Evolutionary conservation across 2,329 filamentous ascomycete species (phyloP).

Genomic region (Aspergillus novoparasiticus): DNA sequence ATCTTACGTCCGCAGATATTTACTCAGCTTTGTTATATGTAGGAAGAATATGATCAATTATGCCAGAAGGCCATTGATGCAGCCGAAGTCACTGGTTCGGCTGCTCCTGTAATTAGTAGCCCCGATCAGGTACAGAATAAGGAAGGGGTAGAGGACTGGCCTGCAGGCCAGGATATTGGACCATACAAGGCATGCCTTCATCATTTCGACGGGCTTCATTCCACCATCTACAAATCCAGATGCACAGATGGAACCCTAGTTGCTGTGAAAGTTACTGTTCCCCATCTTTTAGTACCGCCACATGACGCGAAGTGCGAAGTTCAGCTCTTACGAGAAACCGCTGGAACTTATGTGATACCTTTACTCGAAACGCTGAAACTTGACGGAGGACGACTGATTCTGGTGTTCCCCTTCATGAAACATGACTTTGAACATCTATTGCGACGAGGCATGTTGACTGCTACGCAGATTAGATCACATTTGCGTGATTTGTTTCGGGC

Average conservation of each 20-base stretch:
- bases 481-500: constrained; percentile 71
- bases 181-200: constrained; percentile 59
- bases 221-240: constrained; percentile 74
- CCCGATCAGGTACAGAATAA: constrained; percentile 24
- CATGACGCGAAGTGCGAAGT: constrained; percentile 82
- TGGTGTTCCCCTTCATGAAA: constrained; percentile 84
- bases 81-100: constrained; percentile 28
- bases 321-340: constrained; percentile 67
- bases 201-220: constrained; percentile 71
- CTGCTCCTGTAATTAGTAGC: constrained; percentile 26
- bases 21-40: constrained; percentile 10
- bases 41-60: constrained; percentile 60
- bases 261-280: constrained; percentile 84
- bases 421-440: constrained; percentile 72
- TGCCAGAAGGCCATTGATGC: constrained; percentile 44
- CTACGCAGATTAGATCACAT: constrained; percentile 49
- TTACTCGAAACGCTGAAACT: constrained; percentile 72
- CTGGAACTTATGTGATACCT: constrained; percentile 62
- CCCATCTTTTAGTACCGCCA: constrained; percentile 71
- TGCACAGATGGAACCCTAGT: constrained; percentile 49
- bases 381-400: constrained; percentile 71
- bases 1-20: neutral
- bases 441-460: constrained; percentile 44
- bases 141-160: constrained; percentile 25
- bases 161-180: constrained; percentile 51